Evolutionary conservation across 768 basidiomycete species (phyloP), one percentile per base, ranked within the genome.

Genomic region (Leucocoprinus leucothites): DNA sequence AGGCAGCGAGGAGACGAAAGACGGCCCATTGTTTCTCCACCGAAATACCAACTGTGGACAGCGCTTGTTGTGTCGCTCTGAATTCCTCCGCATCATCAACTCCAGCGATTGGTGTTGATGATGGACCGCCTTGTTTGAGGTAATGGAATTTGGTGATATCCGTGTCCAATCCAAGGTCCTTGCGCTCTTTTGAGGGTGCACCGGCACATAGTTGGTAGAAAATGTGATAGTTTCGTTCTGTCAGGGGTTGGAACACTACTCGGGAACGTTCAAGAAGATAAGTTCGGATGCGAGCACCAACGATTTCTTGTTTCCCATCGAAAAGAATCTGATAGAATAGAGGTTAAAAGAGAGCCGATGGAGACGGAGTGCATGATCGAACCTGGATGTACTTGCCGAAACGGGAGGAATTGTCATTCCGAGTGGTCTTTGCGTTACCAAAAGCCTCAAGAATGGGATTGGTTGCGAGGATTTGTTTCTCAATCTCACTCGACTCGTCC

Each of bases 361-460:
- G 25, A 31, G 31, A 26, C 46, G 55, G 51, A 38, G 21, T 34
- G 22, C 26, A 43, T 47, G 25, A 24, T 66, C 78, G 63, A 48
- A 94, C 97, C 82, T 99, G 96, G 60, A 99, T 98, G 73, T 99
- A 99, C 74, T 99, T 99, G 58, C 97, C 97, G 69, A 99, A 99
- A 55, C 97, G 86, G 19, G 97, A 99, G 7, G 94, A 97, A 69
- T 99, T 99, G 72, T 99, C 97, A 67, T 99, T 99, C 57, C 97
- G 83, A 14, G 97, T 98, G 28, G 97, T 99, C 74, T 99, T 99
- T 21, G 97, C 97, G 71, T 99, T 99, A 61, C 97, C 97, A 63
- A 99, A 98, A 0, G 97, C 91, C 72, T 99, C 97, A 59, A 99
- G 86, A 64, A 97, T 98, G 21, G 97, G 97, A 69, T 99, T 99